phyloP scores from a whole-genome alignment of 2,329 filamentous ascomycete species.

The Cercospora sp. region DNA sequence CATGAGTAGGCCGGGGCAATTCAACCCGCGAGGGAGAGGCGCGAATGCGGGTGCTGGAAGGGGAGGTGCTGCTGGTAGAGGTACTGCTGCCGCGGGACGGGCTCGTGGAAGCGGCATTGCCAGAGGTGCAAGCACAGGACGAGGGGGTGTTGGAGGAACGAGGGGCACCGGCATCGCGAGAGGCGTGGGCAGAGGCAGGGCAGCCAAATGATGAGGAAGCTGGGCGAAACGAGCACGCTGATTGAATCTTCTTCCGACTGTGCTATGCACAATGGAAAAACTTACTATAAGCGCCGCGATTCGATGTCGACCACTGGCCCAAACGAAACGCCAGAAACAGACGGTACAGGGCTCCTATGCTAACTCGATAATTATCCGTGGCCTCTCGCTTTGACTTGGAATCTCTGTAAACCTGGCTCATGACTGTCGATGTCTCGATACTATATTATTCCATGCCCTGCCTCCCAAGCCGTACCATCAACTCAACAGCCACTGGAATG shows the following conservation, averaged over 20 bases:
- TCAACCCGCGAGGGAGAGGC: slow-evolving; percentile 38
- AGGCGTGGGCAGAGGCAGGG: slow-evolving; percentile 38
- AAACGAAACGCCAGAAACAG: too few relatives aligned
- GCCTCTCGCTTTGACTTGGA: too few relatives aligned
- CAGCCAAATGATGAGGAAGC: slow-evolving; percentile 27
- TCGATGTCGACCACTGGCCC: too few relatives aligned
- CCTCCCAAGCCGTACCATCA: too few relatives aligned
- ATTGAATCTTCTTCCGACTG: not conserved
- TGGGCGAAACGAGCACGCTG: too few relatives aligned
- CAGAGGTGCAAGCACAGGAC: slow-evolving; percentile 25
- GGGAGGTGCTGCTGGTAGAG: slow-evolving; percentile 1
- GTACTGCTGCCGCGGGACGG: slow-evolving; percentile 26
- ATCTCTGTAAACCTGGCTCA: not conserved
- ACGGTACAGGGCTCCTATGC: too few relatives aligned
- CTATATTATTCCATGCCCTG: too few relatives aligned
- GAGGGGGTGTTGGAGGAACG: slow-evolving; percentile 31
- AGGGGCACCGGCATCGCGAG: slow-evolving; percentile 33
- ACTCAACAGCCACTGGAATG: slow-evolving; percentile 35
- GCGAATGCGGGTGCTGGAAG: not conserved
- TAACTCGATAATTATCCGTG: too few relatives aligned
- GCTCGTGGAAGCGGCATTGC: slow-evolving; percentile 38
- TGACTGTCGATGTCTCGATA: not conserved
- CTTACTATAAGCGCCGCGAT: too few relatives aligned
- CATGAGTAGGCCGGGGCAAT: slow-evolving; percentile 17
- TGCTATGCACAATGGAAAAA: not conserved